A percentile compares a stretch with the other conserved stretches of the same genome.
Evolutionary conservation across 345 rosid genomes (phyloP).

Genomic region (Eucalyptus regnans): DNA sequence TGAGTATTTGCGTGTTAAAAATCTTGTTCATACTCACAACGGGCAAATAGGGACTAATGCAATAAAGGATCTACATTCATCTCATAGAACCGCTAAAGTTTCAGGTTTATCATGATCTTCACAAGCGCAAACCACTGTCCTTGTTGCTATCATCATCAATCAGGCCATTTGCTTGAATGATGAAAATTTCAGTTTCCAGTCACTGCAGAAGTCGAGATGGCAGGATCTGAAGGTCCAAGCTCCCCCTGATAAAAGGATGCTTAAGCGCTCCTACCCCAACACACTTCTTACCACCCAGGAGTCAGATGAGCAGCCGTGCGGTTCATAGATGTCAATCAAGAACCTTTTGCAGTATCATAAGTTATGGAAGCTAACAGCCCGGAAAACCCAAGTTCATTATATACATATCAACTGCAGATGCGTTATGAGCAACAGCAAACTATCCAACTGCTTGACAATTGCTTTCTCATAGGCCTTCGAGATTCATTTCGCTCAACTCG

Average conservation of each 20-base stretch:
- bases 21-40: not conserved
- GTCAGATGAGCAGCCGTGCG: not conserved
- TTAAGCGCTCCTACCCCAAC: not conserved
- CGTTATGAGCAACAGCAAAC: not conserved
- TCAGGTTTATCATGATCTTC: not conserved
- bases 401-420: not conserved
- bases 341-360: not conserved
- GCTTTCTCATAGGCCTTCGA: not conserved
- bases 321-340: not conserved
- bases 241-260: not conserved
- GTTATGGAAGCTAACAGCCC: not conserved
- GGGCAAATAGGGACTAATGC: not conserved
- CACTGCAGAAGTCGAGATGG: not conserved
- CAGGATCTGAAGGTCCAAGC: not conserved
- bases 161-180: not conserved
- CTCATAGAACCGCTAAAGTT: not conserved
- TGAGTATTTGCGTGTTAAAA: not conserved
- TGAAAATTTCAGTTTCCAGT: not conserved
- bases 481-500: not conserved
- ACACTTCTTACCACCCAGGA: not conserved
- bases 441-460: not conserved
- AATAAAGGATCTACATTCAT: not conserved
- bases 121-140: not conserved
- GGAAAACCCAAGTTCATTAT: not conserved
- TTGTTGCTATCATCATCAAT: not conserved